Percentiles rank a stretch among this genome's conserved stretches.
These are phyloP conservation scores for Brassica nigra DNA, from an alignment of 345 rosid species.

Conservation along the genomic window DNA sequence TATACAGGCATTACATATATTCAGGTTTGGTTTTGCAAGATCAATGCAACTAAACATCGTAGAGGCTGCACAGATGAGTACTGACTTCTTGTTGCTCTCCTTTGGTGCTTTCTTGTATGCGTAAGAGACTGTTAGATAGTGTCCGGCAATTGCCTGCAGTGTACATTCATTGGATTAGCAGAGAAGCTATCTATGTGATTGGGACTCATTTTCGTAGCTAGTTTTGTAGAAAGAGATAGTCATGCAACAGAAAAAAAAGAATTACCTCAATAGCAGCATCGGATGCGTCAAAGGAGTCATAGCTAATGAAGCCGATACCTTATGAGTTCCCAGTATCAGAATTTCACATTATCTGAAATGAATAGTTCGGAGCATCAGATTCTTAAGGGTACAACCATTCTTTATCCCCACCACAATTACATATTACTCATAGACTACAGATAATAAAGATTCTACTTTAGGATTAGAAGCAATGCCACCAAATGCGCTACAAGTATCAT, in stretches of 20 bases:
- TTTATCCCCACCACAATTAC: background rate
- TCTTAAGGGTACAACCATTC: background rate
- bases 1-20: too few species aligned
- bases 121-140: slow-evolving; percentile 90
- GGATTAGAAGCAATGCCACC: slow-evolving; percentile 94
- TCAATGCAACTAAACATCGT: too few species aligned
- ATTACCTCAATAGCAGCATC: slow-evolving; percentile 96
- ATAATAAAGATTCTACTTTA: slow-evolving; percentile 51
- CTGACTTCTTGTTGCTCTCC: slow-evolving; percentile 55
- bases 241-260: background rate
- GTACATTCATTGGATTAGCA: background rate
- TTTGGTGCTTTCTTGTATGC: slow-evolving; percentile 97
- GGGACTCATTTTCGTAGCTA: background rate
- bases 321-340: slow-evolving; percentile 95
- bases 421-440: background rate
- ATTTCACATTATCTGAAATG: slow-evolving; percentile 85
- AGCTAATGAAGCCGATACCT: slow-evolving; percentile 95
- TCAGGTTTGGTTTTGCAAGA: too few species aligned
- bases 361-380: background rate
- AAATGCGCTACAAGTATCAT: slow-evolving; percentile 97
- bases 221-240: background rate
- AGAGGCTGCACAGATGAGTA: too few species aligned
- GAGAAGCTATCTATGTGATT: background rate
- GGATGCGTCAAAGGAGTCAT: slow-evolving; percentile 96
- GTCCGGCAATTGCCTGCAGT: slow-evolving; percentile 89